Evolutionary conservation across 257 asterid species (phyloP), one percentile per base, ranked within the genome.

Genomic region (Leonotis leonurus): DNA sequence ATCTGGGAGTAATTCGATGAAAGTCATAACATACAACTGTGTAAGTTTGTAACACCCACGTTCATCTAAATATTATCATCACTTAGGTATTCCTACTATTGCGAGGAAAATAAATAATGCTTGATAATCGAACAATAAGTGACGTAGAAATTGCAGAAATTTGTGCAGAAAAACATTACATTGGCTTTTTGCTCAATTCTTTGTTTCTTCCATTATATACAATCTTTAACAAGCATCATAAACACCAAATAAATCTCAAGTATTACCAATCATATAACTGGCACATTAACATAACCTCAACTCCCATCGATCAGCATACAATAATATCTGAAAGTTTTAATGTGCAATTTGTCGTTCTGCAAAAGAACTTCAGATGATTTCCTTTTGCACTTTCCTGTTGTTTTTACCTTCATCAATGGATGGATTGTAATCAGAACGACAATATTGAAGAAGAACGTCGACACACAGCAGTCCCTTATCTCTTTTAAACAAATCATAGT

Each of bases 291-390:
- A 67, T 6, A 29, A 70, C 32, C 46, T 62, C 64, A 51, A 40
- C 67, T 56, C 49, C 54, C 63, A 73, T 36, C 52, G 27, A 45
- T 64, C 64, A 49, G 79, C 66, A 64, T 70, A 66, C 60, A 56
- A 43, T 50, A 65, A 54, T 27, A 53, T 54, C 27, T 65, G 30
- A 44, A 58, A 30, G 62, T 60, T 67, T 45, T 35, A 64, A 48
- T 58, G 48, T 63, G 33, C 73, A 61, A 57, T 3, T 11, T 14
- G 17, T 55, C 63, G 48, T 54, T 17, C 57, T 60, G 69, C 65
- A 65, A 67, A 41, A 69, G 68, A 68, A 62, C 49, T 41, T 48
- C 7, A 49, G 41, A 43, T 14, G 29, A 26, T n/a, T n/a, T n/a
- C n/a, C n/a, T n/a, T n/a, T n/a, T n/a, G n/a, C n/a, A n/a, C n/a